phyloP scores from a whole-genome alignment of 1,139 yeast species.

The Protomyces gravidus region DNA sequence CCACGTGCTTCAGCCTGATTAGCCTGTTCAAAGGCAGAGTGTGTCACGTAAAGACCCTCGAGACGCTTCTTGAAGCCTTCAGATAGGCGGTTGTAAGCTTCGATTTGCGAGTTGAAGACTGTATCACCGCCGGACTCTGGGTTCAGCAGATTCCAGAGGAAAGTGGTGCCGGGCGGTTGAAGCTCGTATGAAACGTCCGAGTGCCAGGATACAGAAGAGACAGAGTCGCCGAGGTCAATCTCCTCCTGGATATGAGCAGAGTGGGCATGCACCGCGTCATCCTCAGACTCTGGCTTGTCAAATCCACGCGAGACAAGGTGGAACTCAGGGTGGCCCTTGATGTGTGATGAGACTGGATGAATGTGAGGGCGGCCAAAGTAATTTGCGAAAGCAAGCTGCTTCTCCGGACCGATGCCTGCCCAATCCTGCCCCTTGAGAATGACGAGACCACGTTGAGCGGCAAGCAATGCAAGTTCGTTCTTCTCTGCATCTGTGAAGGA shows the following conservation, averaged over 20 bases:
- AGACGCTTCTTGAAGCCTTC: slow-evolving; percentile 51
- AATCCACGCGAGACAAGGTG: slow-evolving; percentile 49
- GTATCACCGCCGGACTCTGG: slow-evolving; percentile 62
- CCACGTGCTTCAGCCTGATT: slow-evolving; percentile 45
- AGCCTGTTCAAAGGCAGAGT: slow-evolving; percentile 53
- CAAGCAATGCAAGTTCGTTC: slow-evolving; percentile 60
- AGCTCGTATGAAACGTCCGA: slow-evolving; percentile 58
- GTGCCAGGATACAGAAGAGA: slow-evolving; percentile 50
- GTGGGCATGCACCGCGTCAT: not conserved
- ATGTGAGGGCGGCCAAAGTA: slow-evolving; percentile 61
- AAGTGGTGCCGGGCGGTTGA: slow-evolving; percentile 61
- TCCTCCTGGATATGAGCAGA: slow-evolving; percentile 30
- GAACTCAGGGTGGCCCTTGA: slow-evolving; percentile 53
- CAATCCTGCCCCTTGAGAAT: slow-evolving; percentile 66
- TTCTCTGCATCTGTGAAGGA: slow-evolving; percentile 51
- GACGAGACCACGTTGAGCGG: slow-evolving; percentile 64
- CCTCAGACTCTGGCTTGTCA: slow-evolving; percentile 14
- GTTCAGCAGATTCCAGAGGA: slow-evolving; percentile 51
- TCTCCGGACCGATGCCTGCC: slow-evolving; percentile 51
- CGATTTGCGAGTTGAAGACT: slow-evolving; percentile 52
- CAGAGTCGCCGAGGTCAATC: slow-evolving; percentile 35
- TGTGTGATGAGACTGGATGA: slow-evolving; percentile 42
- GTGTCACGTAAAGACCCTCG: slow-evolving; percentile 51
- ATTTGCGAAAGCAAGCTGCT: slow-evolving; percentile 48
- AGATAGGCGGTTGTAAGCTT: slow-evolving; percentile 57